These are phyloP conservation scores for Hymenoscyphus occultus DNA, from an alignment of 2,329 filamentous ascomycete species.

Conservation along the genomic window DNA sequence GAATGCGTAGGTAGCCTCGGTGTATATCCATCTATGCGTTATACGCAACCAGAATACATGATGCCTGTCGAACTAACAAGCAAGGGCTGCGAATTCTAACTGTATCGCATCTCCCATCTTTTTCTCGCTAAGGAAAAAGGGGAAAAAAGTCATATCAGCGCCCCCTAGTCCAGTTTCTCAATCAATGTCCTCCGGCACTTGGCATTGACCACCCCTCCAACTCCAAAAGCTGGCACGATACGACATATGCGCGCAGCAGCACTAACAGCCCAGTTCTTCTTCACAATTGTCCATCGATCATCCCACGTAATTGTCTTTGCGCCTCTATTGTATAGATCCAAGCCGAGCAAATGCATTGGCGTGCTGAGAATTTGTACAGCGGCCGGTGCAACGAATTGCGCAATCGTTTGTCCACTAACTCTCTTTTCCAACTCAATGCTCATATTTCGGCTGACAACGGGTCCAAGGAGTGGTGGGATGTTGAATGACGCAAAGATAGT, in stretches of 20 bases:
- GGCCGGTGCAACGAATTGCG: constrained; percentile 79
- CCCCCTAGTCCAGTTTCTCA: constrained; percentile 48
- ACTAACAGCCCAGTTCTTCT: constrained; percentile 72
- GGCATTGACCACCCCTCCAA: constrained; percentile 82
- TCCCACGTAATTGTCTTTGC: constrained; percentile 43
- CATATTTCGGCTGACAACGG: constrained; percentile 57
- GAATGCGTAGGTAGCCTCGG: not conserved
- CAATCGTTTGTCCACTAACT: constrained; percentile 57
- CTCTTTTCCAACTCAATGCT: constrained; percentile 49
- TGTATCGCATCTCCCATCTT: not conserved
- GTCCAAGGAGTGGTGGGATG: constrained; percentile 74
- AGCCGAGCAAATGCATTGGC: constrained; percentile 77
- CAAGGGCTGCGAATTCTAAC: not conserved
- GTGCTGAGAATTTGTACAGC: constrained; percentile 76
- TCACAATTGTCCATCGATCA: constrained; percentile 66
- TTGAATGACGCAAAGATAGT: constrained; percentile 95
- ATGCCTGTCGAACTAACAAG: not conserved
- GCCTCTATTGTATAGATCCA: constrained; percentile 80
- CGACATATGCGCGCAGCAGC: constrained; percentile 73
- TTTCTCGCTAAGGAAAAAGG: not conserved
- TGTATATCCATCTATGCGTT: constrained; percentile 4
- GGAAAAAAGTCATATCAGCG: not conserved
- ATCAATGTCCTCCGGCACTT: constrained; percentile 68
- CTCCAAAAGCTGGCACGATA: constrained; percentile 84
- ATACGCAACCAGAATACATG: not conserved